These are phyloP conservation scores for Globisporangium abappressorium DNA, from an alignment of 352 stramenopile species.

Conservation along the genomic window DNA sequence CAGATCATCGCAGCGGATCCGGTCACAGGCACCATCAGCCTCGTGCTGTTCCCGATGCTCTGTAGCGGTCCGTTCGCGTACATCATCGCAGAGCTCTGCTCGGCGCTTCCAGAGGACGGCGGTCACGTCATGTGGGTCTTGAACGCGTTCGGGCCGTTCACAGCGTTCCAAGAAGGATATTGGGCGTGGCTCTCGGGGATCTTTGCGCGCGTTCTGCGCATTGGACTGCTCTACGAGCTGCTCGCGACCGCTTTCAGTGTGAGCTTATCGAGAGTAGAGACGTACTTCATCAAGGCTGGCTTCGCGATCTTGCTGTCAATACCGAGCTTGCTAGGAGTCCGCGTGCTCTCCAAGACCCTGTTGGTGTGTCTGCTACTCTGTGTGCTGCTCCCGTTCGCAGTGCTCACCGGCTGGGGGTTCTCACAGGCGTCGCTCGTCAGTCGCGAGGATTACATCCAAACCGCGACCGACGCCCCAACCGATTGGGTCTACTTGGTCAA, in stretches of 20 bases:
- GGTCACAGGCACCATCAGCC: conserved; percentile 17
- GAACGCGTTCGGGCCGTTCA: conserved; percentile 79
- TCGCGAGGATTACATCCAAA: conserved; percentile 5
- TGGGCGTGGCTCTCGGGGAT: conserved; percentile 77
- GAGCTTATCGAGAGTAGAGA: not conserved
- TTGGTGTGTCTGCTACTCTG: conserved; percentile 17
- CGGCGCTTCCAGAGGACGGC: conserved; percentile 72
- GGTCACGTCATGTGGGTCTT: conserved; percentile 85
- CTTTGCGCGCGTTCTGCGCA: conserved; percentile 69
- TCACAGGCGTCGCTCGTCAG: conserved; percentile 14
- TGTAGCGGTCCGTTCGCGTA: conserved; percentile 84
- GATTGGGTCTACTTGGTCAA: conserved; percentile 86
- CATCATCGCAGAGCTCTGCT: conserved; percentile 87
- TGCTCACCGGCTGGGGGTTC: conserved; percentile 36
- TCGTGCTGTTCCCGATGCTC: conserved; percentile 54
- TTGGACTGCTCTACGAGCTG: conserved; percentile 36
- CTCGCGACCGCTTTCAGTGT: conserved; percentile 6
- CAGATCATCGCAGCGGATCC: conserved; percentile 24
- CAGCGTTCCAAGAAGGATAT: conserved; percentile 56
- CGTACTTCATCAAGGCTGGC: conserved; percentile 22
- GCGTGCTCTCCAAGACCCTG: conserved; percentile 56
- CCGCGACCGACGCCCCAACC: conserved; percentile 18
- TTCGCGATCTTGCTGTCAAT: conserved; percentile 22
- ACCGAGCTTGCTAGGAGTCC: conserved; percentile 35
- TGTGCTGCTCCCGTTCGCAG: conserved; percentile 60